Evolutionary conservation across 768 basidiomycete genomes (phyloP), one percentile per base, ranked within the genome.

Genomic region (Chalciporus sphaerocephalus): DNA sequence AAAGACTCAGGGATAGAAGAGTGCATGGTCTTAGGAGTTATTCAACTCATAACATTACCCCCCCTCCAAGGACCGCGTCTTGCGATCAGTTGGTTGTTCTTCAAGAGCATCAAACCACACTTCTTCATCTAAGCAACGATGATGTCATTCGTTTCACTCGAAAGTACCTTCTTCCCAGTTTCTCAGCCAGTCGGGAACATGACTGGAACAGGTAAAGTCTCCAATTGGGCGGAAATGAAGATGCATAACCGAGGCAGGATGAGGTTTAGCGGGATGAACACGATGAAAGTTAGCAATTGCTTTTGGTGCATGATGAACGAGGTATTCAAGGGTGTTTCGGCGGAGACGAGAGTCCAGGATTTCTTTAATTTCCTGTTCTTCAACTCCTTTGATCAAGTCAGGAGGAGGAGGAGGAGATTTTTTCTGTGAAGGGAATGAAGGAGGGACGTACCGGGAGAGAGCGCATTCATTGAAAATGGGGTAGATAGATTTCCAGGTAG

Each of bases 401-500:
- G 37, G 49, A 1, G 30, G 36, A 1, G 49, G 49, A 0, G 35
- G 44, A 0, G 23, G 42, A 1, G 12, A 7, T 0, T 7, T 9
- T 2, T 17, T 33, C 9, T 37, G 34, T 1, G 35, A 36, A 0
- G 46, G 34, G 17, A 47, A 47, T 2, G 13, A 0, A 3, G 22
- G 27, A 1, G 46, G 16, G 5, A 4, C 1, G 8, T 13, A 46
- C 7, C 23, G 38, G 2, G 21, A 22, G 4, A 42, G 28, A 0
- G 42, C 27, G 5, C 46, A 47, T 5, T 42, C 36, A 18, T 48
- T 42, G 2, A 48, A 48, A 12, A 43, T 15, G 1, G 54, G 51
- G 30, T 68, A 60, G 15, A 62, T 57, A 2, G 40, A 21, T 21
- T 62, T 53, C 60, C 59, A 59, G 1, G 47, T 41, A 1, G 21